Percentiles rank a stretch among this genome's conserved stretches.
Evolutionary conservation across 2,329 filamentous ascomycete species (phyloP).

Genomic region (Diaporthe longicolla): DNA sequence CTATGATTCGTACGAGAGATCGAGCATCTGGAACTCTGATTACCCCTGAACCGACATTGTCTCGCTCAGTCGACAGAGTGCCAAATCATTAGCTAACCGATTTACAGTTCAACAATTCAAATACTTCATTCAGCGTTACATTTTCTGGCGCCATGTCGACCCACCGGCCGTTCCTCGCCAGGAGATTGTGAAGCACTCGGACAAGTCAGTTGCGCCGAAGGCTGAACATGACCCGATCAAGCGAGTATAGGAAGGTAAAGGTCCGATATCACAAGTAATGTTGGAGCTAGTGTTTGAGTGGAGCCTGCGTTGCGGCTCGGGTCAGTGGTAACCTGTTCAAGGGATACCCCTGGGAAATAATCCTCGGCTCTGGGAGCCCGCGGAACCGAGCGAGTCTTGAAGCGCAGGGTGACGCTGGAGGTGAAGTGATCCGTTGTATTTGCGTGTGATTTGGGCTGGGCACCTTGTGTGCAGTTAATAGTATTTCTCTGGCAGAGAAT

Average conservation of each 20-base stretch:
- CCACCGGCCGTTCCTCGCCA: slow-evolving; percentile 47
- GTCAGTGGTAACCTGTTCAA: not conserved
- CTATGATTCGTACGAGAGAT: not conserved
- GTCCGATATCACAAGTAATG: not conserved
- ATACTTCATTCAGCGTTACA: slow-evolving; percentile 51
- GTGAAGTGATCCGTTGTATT: not conserved
- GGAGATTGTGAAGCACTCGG: slow-evolving; percentile 46
- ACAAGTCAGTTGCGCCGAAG: slow-evolving; percentile 47
- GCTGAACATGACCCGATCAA: slow-evolving; percentile 48
- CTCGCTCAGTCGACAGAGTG: not conserved
- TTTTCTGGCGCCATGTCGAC: slow-evolving; percentile 49
- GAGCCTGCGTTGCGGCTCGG: slow-evolving; percentile 6
- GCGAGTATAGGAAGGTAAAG: slow-evolving; percentile 45
- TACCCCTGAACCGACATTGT: not conserved
- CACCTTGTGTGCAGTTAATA: not conserved
- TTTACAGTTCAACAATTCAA: slow-evolving; percentile 46
- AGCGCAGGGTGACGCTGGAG: not conserved
- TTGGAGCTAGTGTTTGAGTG: slow-evolving; percentile 10
- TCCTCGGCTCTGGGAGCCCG: slow-evolving; percentile 1
- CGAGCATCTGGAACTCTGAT: not conserved
- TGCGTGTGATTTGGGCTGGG: not conserved
- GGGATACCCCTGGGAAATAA: not conserved
- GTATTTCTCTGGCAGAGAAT: not conserved
- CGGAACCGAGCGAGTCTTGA: slow-evolving; percentile 15
- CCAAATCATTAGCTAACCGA: not conserved